Percentiles rank a stretch among this genome's conserved stretches.
These are phyloP conservation scores for Usnea hakonensis DNA, from an alignment of 495 filamentous ascomycete species.

Conservation along the genomic window DNA sequence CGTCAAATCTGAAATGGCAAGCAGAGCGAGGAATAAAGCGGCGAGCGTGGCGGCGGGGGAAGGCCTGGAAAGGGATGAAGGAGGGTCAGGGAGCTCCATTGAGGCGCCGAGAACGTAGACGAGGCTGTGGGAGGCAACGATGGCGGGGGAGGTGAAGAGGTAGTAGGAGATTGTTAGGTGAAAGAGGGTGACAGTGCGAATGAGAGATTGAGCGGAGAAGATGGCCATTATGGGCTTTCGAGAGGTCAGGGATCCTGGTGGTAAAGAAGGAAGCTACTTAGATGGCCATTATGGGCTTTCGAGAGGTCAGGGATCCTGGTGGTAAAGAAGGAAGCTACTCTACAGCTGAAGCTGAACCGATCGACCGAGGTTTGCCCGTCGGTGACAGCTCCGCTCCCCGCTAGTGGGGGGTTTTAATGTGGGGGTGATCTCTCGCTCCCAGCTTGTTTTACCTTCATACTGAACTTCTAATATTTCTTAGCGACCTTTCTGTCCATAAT, in stretches of 20 bases:
- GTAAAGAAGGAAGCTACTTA: neutral
- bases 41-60: slow-evolving; percentile 64
- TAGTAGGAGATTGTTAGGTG: slow-evolving; percentile 75
- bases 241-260: neutral
- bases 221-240: slow-evolving; percentile 55
- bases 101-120: slow-evolving; percentile 79
- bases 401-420: too few species aligned
- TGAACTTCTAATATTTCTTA: too few species aligned
- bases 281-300: too few species aligned
- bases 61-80: slow-evolving; percentile 52
- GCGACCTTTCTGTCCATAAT: too few species aligned
- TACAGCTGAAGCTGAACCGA: too few species aligned
- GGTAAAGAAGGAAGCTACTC: too few species aligned
- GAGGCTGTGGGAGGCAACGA: slow-evolving; percentile 68
- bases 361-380: too few species aligned
- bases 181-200: slow-evolving; percentile 72
- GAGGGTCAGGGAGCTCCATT: slow-evolving; percentile 48
- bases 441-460: too few species aligned
- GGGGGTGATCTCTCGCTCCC: too few species aligned
- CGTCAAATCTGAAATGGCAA: slow-evolving; percentile 66
- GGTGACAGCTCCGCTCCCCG: too few species aligned
- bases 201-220: slow-evolving; percentile 65
- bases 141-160: slow-evolving; percentile 62
- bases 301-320: too few species aligned
- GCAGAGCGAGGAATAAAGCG: slow-evolving; percentile 55